Conservation (phyloP, 371 early-diverging fungal species). For the Capillidium heterosporum region DNA sequence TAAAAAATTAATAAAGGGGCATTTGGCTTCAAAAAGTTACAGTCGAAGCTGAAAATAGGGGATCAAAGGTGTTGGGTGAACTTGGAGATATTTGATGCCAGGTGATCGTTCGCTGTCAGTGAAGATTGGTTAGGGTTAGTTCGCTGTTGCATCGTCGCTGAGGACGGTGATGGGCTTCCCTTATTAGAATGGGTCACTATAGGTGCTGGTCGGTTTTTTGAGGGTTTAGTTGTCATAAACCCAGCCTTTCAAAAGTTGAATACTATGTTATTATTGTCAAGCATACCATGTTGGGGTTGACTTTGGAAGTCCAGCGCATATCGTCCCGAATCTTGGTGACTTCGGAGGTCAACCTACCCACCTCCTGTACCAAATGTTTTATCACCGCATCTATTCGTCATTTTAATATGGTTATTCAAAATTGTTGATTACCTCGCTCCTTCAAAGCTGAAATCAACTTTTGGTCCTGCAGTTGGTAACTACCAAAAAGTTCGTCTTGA, state of each 20-base stretch:
- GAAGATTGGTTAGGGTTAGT: no score
- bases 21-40: neutral
- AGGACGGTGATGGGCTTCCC: neutral
- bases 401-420: neutral
- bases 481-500: constrained; percentile 7
- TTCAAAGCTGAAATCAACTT: constrained; percentile 34
- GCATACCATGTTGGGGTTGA: constrained; percentile 36
- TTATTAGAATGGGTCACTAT: neutral
- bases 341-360: constrained; percentile 25
- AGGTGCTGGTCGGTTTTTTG: neutral
- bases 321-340: constrained; percentile 29
- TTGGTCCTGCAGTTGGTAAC: constrained; percentile 18
- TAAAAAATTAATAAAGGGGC: neutral
- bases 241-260: no score
- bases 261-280: neutral
- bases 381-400: constrained; percentile 22
- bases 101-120: neutral
- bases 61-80: neutral
- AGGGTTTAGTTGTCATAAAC: neutral
- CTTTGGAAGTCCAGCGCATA: constrained; percentile 12
- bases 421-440: constrained; percentile 22
- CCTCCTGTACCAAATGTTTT: constrained; percentile 28
- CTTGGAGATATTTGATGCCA: neutral
- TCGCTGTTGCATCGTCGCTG: neutral
- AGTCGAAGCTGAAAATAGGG: neutral